Base-by-base conservation (phyloP, 352 stramenopile genomes). In the Aphanomyces euteiches region DNA sequence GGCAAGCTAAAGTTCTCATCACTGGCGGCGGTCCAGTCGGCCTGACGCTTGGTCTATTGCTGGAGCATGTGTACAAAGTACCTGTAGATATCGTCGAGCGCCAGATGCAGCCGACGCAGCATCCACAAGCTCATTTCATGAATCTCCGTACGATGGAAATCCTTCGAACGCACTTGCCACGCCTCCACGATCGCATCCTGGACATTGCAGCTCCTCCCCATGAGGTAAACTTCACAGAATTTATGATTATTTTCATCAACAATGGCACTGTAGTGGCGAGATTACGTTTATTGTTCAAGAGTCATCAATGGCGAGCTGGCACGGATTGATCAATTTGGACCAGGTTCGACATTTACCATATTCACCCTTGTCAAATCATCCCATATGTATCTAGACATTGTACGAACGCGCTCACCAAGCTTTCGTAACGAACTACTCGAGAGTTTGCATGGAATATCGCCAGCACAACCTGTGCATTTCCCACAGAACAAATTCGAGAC, bases 111-210 rank as follows among this genome's bases (percentile, higher is more conserved):
- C 83, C 84, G 17, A 95, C 87, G 58, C 84, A 75, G 21, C 95
- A 98, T 75, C 95, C 95, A 7, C 93, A 98, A 76, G 95, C 95
- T 60, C 95, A 98, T 75, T 98, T 98, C 78, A 83, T 98, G 40
- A 98, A 98, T 72, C 79, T 97, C 6, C 82, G 95, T 38, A 96
- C 89, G 1, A 97, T 98, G 90, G 95, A 98, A 69, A 88, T 98
- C 70, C 76, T 98, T 4, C 85, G 85, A 38, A 67, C 79, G 41
- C 71, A 83, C n/a, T 85, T 94, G 77, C 83, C 83, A 17, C 69
- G 50, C 47, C 90, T 94, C 57, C 87, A 96, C 69, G 79, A 93
- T 70, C 78, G 76, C 6, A 58, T 95, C 65, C 72, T 90, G 7
- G 72, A 77, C 47, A 67, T 89, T 37, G 85, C 87, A 3, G 84